Percentiles rank a stretch among this genome's conserved stretches.
These are phyloP conservation scores for Neophaeococcomyces aloes DNA, from an alignment of 2,329 filamentous ascomycete species.

Conservation along the genomic window DNA sequence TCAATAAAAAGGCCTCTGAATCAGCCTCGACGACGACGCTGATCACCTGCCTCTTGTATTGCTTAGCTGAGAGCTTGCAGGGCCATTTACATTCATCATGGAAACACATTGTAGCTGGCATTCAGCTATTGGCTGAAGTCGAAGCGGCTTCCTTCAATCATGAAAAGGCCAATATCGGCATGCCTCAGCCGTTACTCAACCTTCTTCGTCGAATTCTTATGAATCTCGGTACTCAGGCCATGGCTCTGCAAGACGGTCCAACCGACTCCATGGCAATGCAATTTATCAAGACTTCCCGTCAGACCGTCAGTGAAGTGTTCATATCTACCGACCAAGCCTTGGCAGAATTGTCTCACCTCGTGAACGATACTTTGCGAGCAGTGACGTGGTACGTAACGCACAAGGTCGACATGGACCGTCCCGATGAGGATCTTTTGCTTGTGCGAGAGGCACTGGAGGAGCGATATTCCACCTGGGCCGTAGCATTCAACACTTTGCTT, in stretches of 20 bases:
- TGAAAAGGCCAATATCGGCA: background rate
- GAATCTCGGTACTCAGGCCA: conserved; percentile 10
- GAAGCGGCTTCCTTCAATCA: conserved; percentile 2
- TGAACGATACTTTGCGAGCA: background rate
- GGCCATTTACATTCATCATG: conserved; percentile 39
- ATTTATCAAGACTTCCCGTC: background rate
- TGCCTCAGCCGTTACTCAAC: conserved; percentile 1
- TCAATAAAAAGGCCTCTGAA: conserved; percentile 28
- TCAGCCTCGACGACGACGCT: conserved; percentile 29
- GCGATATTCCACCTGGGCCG: background rate
- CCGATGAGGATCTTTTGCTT: background rate
- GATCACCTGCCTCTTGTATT: conserved; percentile 42
- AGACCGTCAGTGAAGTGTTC: conserved; percentile 6
- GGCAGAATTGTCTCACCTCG: background rate
- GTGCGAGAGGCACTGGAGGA: background rate
- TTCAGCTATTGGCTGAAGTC: conserved; percentile 23
- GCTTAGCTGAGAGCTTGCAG: conserved; percentile 46
- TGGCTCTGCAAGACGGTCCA: conserved; percentile 10
- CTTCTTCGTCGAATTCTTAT: conserved; percentile 11
- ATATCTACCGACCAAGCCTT: conserved; percentile 12
- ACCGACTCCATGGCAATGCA: conserved; percentile 6
- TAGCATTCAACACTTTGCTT: conserved; percentile 1
- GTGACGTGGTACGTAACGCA: background rate
- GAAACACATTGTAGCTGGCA: conserved; percentile 26
- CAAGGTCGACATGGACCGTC: background rate